phyloP scores from a whole-genome alignment of 805 yeast species.

The Candida ulmi region DNA sequence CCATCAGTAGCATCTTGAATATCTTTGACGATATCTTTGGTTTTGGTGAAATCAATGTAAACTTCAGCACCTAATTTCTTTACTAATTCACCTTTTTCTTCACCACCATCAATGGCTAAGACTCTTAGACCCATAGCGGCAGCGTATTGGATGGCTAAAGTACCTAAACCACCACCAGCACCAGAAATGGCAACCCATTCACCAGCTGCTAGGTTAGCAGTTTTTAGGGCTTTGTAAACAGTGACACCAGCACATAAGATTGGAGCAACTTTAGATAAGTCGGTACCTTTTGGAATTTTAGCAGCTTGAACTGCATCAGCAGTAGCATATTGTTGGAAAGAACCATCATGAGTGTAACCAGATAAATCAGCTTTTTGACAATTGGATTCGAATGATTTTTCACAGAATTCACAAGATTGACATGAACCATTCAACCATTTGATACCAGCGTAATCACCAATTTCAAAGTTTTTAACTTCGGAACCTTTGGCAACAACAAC shows the following conservation, averaged over 20 bases:
- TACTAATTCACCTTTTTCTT: conserved; percentile 50
- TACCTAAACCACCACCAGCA: conserved; percentile 80
- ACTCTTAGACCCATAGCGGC: conserved; percentile 71
- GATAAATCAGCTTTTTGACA: conserved; percentile 66
- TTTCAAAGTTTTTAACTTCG: conserved; percentile 51
- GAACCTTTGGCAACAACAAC: conserved; percentile 60
- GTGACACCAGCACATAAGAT: conserved; percentile 45
- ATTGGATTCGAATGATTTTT: conserved; percentile 53
- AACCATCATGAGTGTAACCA: conserved; percentile 56
- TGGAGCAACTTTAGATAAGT: conserved; percentile 53
- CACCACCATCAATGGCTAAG: conserved; percentile 72
- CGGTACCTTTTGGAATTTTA: conserved; percentile 47
- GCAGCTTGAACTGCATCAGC: conserved; percentile 64
- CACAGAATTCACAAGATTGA: conserved; percentile 59
- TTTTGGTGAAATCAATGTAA: conserved; percentile 48
- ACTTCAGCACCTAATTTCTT: conserved; percentile 58
- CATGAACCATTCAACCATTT: conserved; percentile 69
- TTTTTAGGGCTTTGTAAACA: conserved; percentile 62
- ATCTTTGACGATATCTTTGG: conserved; percentile 45
- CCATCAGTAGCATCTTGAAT: conserved; percentile 45
- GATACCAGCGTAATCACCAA: conserved; percentile 64
- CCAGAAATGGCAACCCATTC: conserved; percentile 74
- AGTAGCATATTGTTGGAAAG: conserved; percentile 57
- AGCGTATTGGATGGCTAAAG: conserved; percentile 72
- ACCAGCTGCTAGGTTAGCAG: conserved; percentile 53